Base-by-base conservation (phyloP, 805 yeast species). In the Pichia pseudocactophila region DNA sequence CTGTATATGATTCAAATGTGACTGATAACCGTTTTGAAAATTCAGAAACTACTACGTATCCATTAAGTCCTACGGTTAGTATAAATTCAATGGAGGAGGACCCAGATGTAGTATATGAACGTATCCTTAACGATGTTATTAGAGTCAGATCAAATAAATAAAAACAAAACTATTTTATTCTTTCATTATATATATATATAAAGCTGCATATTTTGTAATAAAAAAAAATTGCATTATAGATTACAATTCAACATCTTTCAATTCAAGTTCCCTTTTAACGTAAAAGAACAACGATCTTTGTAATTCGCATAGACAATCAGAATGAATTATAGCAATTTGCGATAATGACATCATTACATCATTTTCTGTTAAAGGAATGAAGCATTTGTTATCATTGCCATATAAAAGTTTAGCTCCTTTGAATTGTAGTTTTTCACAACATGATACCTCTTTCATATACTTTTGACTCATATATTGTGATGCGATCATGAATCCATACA, bases 91-190 rank as follows among this genome's bases (percentile, higher is more conserved):
- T 32, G 5, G 45, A 34, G 16, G 65, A 67, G 12, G 76, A 71
- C 4, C 39, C 82, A n/a, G 82, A 79, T 56, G 83, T 79, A 53
- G 82, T 77, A 4, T 82, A 82, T 52, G 90, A 82, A 48, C 80
- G 79, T 55, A 61, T 82, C 37, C 65, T 82, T 54, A 80, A 81
- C 51, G 80, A 80, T 52, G 78, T 82, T 26, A 76, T 80, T 22
- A 66, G 77, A 39, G 84, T 76, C 12, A 66, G 86, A 49, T 76
- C 80, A 2, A 78, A 74, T 49, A 67, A 41, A 35, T 46, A 22
- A 40, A 15, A 7, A 20, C 17, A 7, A 22, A 25, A 4, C n/a
- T n/a, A n/a, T 16, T 28, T 28, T 7, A 19, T 15, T 13, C 15
- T 15, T 20, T 27, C 31, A 5, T 22, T 31, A 11, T 16, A 26